These are phyloP conservation scores for Truncatella angustata DNA, from an alignment of 2,329 filamentous ascomycete genomes.

Conservation along the genomic window DNA sequence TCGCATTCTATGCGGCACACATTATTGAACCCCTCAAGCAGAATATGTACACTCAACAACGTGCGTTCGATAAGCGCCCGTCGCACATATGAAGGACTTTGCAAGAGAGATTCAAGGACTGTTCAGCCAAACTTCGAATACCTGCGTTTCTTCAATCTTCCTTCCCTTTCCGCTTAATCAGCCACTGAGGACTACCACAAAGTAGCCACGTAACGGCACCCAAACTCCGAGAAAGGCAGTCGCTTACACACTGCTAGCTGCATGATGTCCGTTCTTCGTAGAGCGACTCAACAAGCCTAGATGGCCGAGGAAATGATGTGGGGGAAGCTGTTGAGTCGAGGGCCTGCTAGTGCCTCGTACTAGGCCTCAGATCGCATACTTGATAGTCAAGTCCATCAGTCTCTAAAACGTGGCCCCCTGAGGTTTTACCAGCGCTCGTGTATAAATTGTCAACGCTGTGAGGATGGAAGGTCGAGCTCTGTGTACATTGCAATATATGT, in stretches of 20 bases:
- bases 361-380: constrained; percentile 52
- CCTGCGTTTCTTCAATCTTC: no score
- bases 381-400: constrained; percentile 62
- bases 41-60: no score
- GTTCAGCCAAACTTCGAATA: no score
- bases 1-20: no score
- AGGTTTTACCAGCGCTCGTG: constrained; percentile 66
- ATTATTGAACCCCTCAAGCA: no score
- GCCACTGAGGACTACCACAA: neutral
- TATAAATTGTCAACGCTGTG: constrained; percentile 69
- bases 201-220: neutral
- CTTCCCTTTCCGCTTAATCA: neutral
- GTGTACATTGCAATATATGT: constrained; percentile 76
- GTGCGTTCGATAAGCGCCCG: no score
- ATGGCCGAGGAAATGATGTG: neutral
- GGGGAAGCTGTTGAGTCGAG: neutral
- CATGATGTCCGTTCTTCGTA: neutral
- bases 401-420: constrained; percentile 70
- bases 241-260: neutral
- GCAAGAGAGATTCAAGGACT: no score
- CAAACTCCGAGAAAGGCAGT: neutral
- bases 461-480: constrained; percentile 82
- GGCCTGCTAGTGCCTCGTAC: constrained; percentile 3
- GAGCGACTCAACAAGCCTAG: neutral
- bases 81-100: no score